Conservation (phyloP, 768 basidiomycete species). For the Cystobasidium ongulense region DNA sequence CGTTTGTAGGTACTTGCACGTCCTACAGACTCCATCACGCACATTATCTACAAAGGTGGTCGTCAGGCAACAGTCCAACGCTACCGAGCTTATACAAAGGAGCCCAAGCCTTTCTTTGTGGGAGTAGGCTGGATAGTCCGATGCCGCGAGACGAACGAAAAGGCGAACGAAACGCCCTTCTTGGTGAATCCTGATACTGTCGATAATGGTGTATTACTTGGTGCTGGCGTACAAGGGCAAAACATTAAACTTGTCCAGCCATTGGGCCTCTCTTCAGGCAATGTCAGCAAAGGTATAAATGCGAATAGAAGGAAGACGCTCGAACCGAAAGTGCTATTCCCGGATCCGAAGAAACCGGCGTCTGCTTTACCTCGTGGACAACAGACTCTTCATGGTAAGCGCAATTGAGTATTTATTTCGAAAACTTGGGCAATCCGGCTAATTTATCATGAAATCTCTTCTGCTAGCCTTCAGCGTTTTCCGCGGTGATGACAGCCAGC, state of each 20-base stretch:
- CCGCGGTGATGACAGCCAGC: background rate
- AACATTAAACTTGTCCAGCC: background rate
- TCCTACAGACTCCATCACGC: conserved; percentile 55
- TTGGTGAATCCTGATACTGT: background rate
- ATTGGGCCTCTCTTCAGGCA: background rate
- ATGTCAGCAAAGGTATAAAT: background rate
- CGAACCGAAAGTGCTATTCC: background rate
- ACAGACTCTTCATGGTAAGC: background rate
- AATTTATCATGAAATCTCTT: background rate
- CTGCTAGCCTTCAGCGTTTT: background rate
- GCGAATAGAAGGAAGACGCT: background rate
- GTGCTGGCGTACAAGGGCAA: background rate
- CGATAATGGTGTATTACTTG: background rate
- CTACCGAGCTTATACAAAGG: conserved; percentile 60
- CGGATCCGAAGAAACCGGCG: background rate
- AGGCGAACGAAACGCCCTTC: conserved; percentile 54
- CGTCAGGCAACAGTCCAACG: conserved; percentile 62
- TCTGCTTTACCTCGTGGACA: background rate
- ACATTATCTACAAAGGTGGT: conserved; percentile 79
- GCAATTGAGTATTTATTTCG: background rate
- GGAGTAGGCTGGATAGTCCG: conserved; percentile 85
- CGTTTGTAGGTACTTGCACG: conserved; percentile 64
- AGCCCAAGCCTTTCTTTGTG: conserved; percentile 65
- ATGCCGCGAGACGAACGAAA: conserved; percentile 62
- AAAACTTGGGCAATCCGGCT: background rate